These are phyloP conservation scores for Clonostachys chloroleuca DNA, from an alignment of 2,329 filamentous ascomycete genomes.

Conservation along the genomic window DNA sequence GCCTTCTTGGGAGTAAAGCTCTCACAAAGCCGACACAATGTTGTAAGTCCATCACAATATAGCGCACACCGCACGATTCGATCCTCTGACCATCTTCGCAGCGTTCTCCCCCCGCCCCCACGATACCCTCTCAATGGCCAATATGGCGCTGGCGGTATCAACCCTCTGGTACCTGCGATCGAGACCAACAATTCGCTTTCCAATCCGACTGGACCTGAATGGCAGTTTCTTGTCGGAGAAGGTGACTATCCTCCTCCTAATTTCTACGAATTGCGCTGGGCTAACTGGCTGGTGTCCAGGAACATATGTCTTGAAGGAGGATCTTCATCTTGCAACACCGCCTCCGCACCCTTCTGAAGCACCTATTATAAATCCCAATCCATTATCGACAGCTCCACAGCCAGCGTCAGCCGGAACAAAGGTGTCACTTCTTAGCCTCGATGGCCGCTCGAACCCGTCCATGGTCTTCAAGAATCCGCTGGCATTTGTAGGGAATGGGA, in stretches of 20 bases:
- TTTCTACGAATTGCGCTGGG: slow-evolving; percentile 2
- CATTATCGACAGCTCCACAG: slow-evolving; percentile 77
- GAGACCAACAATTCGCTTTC: slow-evolving; percentile 91
- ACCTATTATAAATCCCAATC: slow-evolving; percentile 82
- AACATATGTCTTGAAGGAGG: slow-evolving; percentile 86
- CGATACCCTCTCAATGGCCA: slow-evolving; percentile 74
- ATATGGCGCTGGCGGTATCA: slow-evolving; percentile 66
- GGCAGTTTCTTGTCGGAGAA: slow-evolving; percentile 90
- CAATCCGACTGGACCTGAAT: slow-evolving; percentile 76
- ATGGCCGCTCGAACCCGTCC: slow-evolving; percentile 47
- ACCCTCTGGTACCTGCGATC: slow-evolving; percentile 68
- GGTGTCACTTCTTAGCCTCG: slow-evolving; percentile 71
- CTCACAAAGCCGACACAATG: slow-evolving; percentile 8
- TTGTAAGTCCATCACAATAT: slow-evolving; percentile 12
- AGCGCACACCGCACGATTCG: too few relatives aligned
- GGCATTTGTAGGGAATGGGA: slow-evolving; percentile 24
- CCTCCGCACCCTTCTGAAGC: slow-evolving; percentile 94
- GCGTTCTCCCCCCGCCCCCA: slow-evolving; percentile 81
- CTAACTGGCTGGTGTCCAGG: slow-evolving; percentile 41
- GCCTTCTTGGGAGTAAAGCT: background rate
- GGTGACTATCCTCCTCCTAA: slow-evolving; percentile 41
- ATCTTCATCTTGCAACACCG: slow-evolving; percentile 87
- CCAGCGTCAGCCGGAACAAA: slow-evolving; percentile 85
- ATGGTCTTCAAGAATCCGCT: slow-evolving; percentile 5
- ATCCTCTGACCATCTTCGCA: slow-evolving; percentile 22